Evolutionary conservation across 805 yeast genomes (phyloP).

Genomic region (Nakazawaea pomicola): DNA sequence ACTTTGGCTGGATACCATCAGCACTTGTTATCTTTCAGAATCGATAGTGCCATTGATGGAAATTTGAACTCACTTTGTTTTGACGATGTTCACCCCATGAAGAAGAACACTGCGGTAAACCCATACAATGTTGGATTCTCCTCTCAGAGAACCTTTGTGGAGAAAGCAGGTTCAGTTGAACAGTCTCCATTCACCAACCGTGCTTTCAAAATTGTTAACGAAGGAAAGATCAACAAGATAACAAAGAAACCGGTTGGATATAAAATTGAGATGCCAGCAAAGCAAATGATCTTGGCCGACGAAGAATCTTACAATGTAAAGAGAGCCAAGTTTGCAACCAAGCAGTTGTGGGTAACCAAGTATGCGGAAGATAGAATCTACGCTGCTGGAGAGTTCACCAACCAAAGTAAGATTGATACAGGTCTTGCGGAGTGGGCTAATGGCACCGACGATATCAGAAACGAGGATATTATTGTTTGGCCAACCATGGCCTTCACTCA

Average conservation of each 20-base stretch:
- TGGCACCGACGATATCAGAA: slow-evolving; percentile 62
- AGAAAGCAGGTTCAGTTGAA: slow-evolving; percentile 66
- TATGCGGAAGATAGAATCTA: slow-evolving; percentile 66
- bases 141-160: slow-evolving; percentile 57
- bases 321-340: slow-evolving; percentile 72
- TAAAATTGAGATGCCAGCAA: slow-evolving; percentile 68
- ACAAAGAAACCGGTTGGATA: slow-evolving; percentile 73
- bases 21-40: slow-evolving; percentile 72
- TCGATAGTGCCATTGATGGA: slow-evolving; percentile 81
- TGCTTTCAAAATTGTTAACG: slow-evolving; percentile 71
- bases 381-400: slow-evolving; percentile 85
- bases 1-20: slow-evolving; percentile 84
- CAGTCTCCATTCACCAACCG: slow-evolving; percentile 75
- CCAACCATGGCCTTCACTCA: slow-evolving; percentile 79
- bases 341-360: slow-evolving; percentile 80
- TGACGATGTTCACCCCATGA: slow-evolving; percentile 65
- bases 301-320: slow-evolving; percentile 57
- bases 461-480: slow-evolving; percentile 75
- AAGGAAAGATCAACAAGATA: slow-evolving; percentile 62
- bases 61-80: slow-evolving; percentile 68
- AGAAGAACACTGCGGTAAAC: slow-evolving; percentile 46
- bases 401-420: slow-evolving; percentile 66
- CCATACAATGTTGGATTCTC: slow-evolving; percentile 69
- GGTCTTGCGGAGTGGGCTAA: slow-evolving; percentile 72
- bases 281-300: slow-evolving; percentile 69